These are phyloP conservation scores for Candida nitratophila DNA, from an alignment of 805 yeast species.

Conservation along the genomic window DNA sequence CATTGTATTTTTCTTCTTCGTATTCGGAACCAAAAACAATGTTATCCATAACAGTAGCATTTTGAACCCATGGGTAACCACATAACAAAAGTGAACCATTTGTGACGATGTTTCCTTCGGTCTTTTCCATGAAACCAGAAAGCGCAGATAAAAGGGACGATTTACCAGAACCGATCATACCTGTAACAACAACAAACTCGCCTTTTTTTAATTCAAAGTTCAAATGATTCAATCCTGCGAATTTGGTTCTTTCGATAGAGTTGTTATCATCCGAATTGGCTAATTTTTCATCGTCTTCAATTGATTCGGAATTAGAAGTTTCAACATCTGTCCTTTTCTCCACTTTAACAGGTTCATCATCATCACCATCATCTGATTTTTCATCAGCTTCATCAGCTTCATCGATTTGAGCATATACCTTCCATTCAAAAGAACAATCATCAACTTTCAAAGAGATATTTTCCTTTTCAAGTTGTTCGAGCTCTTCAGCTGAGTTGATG, in stretches of 20 bases:
- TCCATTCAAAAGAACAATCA: constrained; percentile 68
- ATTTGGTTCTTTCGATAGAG: constrained; percentile 16
- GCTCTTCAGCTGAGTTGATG: constrained; percentile 17
- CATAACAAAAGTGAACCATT: constrained; percentile 47
- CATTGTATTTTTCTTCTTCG: constrained; percentile 41
- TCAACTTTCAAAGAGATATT: constrained; percentile 41
- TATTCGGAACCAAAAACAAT: constrained; percentile 54
- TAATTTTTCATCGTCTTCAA: constrained; percentile 10
- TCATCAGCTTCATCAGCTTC: constrained; percentile 13
- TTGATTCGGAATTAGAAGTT: neutral
- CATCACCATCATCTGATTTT: neutral
- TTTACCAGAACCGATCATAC: constrained; percentile 77
- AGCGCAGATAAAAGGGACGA: constrained; percentile 65
- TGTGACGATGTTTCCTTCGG: constrained; percentile 42
- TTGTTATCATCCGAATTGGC: constrained; percentile 1
- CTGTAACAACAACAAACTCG: constrained; percentile 66
- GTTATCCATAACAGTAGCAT: constrained; percentile 69
- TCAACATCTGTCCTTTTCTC: neutral
- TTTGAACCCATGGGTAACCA: constrained; percentile 71
- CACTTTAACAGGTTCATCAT: neutral
- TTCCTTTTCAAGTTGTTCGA: constrained; percentile 14
- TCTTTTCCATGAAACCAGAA: constrained; percentile 60
- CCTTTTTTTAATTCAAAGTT: constrained; percentile 47
- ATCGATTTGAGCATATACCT: constrained; percentile 31
- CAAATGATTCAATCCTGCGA: constrained; percentile 44